phyloP scores from a whole-genome alignment of 768 basidiomycete species.

The Lentinula edodes region DNA sequence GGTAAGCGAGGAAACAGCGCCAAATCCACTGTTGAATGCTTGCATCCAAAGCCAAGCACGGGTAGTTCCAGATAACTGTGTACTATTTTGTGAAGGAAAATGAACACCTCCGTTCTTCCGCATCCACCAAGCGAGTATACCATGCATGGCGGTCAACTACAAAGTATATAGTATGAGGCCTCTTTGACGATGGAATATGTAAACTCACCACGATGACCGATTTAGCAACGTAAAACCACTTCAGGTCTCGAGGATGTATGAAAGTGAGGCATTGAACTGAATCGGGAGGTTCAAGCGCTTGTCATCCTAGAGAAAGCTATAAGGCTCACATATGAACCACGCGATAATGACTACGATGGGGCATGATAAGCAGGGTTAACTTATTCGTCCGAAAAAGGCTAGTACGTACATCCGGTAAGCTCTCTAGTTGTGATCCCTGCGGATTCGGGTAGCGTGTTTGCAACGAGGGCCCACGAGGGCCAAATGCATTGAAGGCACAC shows the following conservation, averaged over 20 bases:
- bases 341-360: constrained; percentile 7
- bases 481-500: constrained; percentile 10
- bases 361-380: background rate
- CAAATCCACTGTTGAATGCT: constrained; percentile 9
- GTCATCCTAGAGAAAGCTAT: background rate
- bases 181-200: background rate
- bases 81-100: background rate
- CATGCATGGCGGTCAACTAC: constrained; percentile 8
- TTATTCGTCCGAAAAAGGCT: background rate
- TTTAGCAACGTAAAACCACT: constrained; percentile 9
- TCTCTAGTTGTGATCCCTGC: constrained; percentile 9
- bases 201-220: constrained; percentile 8
- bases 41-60: constrained; percentile 9
- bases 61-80: background rate
- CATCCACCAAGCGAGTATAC: constrained; percentile 10
- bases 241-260: constrained; percentile 11
- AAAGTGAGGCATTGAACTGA: constrained; percentile 9
- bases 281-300: background rate
- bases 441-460: constrained; percentile 7
- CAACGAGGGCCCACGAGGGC: constrained; percentile 6
- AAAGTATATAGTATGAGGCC: background rate
- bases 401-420: constrained; percentile 5
- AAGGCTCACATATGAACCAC: constrained; percentile 9
- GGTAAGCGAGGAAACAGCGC: constrained; percentile 8
- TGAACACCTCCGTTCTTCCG: constrained; percentile 7